Percentiles rank a stretch among this genome's conserved stretches.
Evolutionary conservation across 1,284 basidiomycete species (phyloP).

Genomic region (Dichomitus squalens): DNA sequence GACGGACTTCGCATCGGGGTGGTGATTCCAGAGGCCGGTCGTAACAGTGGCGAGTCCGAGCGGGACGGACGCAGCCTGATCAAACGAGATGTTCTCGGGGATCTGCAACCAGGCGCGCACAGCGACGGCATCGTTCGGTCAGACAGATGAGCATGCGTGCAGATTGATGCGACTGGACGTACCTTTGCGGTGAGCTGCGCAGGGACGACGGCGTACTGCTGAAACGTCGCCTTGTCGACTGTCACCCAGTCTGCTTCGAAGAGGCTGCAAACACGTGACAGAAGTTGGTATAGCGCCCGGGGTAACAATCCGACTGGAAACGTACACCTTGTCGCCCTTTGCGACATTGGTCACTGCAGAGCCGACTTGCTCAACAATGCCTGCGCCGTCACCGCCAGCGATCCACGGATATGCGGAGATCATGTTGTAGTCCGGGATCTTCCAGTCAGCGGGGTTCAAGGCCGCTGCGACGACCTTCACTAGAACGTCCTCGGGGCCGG

Average conservation of each 20-base stretch:
- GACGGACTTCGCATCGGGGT: constrained; percentile 33
- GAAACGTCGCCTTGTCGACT: constrained; percentile 31
- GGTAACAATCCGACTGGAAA: neutral
- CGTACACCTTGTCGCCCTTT: constrained; percentile 52
- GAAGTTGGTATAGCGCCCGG: too few relatives aligned
- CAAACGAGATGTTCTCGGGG: constrained; percentile 32
- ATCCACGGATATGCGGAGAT: constrained; percentile 36
- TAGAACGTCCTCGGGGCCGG: constrained; percentile 35
- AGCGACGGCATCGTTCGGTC: too few relatives aligned
- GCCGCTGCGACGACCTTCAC: constrained; percentile 37
- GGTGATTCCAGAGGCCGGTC: constrained; percentile 29
- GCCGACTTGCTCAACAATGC: constrained; percentile 48
- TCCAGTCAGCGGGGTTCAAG: constrained; percentile 44
- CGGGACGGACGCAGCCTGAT: constrained; percentile 36
- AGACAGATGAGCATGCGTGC: neutral
- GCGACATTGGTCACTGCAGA: constrained; percentile 41
- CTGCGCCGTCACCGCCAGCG: constrained; percentile 47
- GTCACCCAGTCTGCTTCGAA: constrained; percentile 29
- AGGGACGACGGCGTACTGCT: constrained; percentile 36
- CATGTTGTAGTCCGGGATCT: constrained; percentile 34
- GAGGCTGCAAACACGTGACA: constrained; percentile 22
- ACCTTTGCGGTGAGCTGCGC: constrained; percentile 35
- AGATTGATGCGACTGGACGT: neutral
- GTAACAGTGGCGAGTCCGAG: constrained; percentile 32
- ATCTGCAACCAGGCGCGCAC: constrained; percentile 28